Evolutionary conservation across 176 grass and related monocot genomes (phyloP).

Genomic region (Cenchrus fungigraminus): DNA sequence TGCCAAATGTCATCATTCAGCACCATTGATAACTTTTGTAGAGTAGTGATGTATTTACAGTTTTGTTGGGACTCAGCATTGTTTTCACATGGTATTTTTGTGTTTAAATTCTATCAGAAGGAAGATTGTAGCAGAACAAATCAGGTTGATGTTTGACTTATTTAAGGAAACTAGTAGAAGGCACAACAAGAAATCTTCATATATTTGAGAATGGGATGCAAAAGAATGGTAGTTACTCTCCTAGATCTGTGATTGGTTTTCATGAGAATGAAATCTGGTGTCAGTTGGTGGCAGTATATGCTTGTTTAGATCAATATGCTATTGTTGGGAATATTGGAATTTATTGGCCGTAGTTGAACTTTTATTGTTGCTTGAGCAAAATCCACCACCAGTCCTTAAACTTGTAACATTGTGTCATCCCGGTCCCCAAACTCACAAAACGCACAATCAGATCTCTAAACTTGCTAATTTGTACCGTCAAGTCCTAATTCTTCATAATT

Average conservation of each 20-base stretch:
- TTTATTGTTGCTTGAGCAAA: background rate
- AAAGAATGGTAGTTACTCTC: background rate
- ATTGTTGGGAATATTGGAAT: background rate
- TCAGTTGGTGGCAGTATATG: slow-evolving; percentile 19
- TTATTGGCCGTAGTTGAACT: background rate
- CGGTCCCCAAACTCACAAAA: too few species aligned
- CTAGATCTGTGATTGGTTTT: slow-evolving; percentile 7
- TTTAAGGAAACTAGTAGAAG: background rate
- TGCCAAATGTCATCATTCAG: background rate
- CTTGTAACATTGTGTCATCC: too few species aligned
- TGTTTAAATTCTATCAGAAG: slow-evolving; percentile 16
- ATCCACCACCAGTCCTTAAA: too few species aligned
- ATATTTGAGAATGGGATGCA: slow-evolving; percentile 17
- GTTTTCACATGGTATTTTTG: slow-evolving; percentile 28
- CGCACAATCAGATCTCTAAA: too few species aligned
- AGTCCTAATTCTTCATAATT: too few species aligned
- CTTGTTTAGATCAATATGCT: slow-evolving; percentile 19
- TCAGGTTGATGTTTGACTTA: slow-evolving; percentile 14
- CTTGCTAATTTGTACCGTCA: too few species aligned
- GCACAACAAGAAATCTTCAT: background rate
- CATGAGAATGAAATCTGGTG: slow-evolving; percentile 1
- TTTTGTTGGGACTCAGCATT: background rate
- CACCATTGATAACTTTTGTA: background rate
- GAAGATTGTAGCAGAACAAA: slow-evolving; percentile 3
- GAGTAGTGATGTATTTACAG: background rate